Base-by-base conservation (phyloP, 306 rosid species). In the Lagenaria siceraria region DNA sequence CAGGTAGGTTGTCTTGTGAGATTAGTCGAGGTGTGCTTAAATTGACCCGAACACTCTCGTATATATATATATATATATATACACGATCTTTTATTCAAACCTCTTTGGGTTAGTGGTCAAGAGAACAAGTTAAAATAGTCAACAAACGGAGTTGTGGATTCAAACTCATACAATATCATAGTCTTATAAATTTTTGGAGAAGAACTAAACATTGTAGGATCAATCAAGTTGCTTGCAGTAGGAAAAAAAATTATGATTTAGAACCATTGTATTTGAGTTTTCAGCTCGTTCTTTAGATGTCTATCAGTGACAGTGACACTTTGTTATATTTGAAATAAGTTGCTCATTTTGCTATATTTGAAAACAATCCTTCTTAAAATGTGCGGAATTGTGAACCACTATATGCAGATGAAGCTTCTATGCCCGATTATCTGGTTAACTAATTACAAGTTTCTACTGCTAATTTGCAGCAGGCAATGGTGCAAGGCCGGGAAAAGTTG, bases 401-500 rank as follows among this genome's bases (percentile, higher is more conserved):
- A 11, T 58, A 1, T 25, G 11, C 68, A 18, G 13, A 33, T 63
- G 71, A 24, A 18, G 71, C 71, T 63, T 46, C 14, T 19, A 7
- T 33, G 51, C 29, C 9, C 5, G n/a, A 42, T 21, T 68, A 68
- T 68, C 54, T 40, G n/a, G n/a, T 22, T 71, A 10, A 69, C 55
- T 46, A 46, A 48, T 24, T 24, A 7, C 58, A 46, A 25, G 56
- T 70, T 68, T 40, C 74, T 46, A 27, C 42, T 71, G 60, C 49
- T 72, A 18, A 72, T 72, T 24, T 49, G 61, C 68, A 84, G 79
- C 86, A 89, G 97, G 92, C 51, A 88, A 83, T 85, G 97, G 90
- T 68, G 99, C 98, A 51, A 89, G 94, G 87, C 98, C 98, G 0
- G 98, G 99, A 18, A 96, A 92, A 82, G 98, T 92, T 78, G 90